A percentile compares a stretch with the other conserved stretches of the same genome.
phyloP scores from a whole-genome alignment of 2,329 filamentous ascomycete genomes.

The Pseudocercospora crystallina region DNA sequence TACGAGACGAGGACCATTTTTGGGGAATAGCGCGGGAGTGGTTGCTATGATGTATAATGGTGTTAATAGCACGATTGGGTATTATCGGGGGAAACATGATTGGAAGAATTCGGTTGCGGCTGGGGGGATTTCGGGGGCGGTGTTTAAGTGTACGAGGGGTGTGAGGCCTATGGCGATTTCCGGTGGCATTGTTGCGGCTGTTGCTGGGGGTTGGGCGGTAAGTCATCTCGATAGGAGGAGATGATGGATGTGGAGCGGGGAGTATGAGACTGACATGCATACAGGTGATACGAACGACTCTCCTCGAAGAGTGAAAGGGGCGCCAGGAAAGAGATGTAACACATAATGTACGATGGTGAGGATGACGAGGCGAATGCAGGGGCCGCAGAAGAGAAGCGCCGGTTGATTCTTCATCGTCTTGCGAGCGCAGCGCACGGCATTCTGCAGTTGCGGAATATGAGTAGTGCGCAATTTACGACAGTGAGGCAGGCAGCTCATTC shows the following conservation, averaged over 20 bases:
- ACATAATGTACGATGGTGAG: slow-evolving; percentile 5
- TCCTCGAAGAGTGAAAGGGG: slow-evolving; percentile 20
- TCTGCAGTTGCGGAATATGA: too few species aligned
- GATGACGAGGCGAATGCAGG: too few species aligned
- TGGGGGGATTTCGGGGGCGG: slow-evolving; percentile 82
- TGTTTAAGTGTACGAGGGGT: slow-evolving; percentile 96
- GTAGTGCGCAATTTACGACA: too few species aligned
- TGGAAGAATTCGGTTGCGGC: slow-evolving; percentile 83
- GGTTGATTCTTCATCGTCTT: too few species aligned
- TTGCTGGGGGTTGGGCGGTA: slow-evolving; percentile 90
- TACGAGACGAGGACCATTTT: slow-evolving; percentile 86
- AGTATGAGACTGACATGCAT: slow-evolving; percentile 2
- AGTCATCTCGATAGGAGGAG: slow-evolving; percentile 41
- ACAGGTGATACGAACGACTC: slow-evolving; percentile 26
- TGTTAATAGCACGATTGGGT: slow-evolving; percentile 80
- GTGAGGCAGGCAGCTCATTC: too few species aligned
- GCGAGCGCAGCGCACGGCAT: too few species aligned
- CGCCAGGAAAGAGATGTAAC: background rate
- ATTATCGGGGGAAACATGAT: slow-evolving; percentile 81
- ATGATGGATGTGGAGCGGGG: background rate
- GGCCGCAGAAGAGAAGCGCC: too few species aligned
- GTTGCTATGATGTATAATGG: slow-evolving; percentile 96
- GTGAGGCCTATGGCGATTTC: slow-evolving; percentile 92
- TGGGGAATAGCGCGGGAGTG: slow-evolving; percentile 94
- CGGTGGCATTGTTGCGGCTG: slow-evolving; percentile 79